Evolutionary conservation across 2,329 filamentous ascomycete genomes (phyloP).

Genomic region (Talaromyces rugulosus): DNA sequence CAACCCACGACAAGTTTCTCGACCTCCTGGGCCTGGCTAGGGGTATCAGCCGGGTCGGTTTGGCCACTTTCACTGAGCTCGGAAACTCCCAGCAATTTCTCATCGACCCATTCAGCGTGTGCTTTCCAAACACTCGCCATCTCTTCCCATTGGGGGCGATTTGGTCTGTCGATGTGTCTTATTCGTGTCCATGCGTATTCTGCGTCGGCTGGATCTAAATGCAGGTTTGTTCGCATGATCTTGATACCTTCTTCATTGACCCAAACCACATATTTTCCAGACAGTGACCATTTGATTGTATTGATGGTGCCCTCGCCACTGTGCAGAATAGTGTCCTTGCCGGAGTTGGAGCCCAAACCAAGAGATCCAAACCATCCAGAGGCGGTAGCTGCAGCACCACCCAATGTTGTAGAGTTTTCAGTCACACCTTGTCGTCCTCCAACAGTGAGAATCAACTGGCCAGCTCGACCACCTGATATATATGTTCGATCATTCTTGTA

Average conservation of each 20-base stretch:
- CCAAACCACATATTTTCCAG: slow-evolving; percentile 90
- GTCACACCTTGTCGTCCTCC: slow-evolving; percentile 76
- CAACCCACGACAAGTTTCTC: slow-evolving; percentile 90
- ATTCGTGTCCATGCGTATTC: slow-evolving; percentile 94
- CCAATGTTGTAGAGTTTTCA: slow-evolving; percentile 79
- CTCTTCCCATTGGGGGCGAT: slow-evolving; percentile 84
- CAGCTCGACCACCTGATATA: slow-evolving; percentile 83
- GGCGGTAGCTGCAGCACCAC: slow-evolving; percentile 67
- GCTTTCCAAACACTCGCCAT: slow-evolving; percentile 97
- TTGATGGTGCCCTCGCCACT: slow-evolving; percentile 88
- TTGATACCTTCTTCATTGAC: slow-evolving; percentile 96
- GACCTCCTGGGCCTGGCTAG: slow-evolving; percentile 38
- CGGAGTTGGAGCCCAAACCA: slow-evolving; percentile 71
- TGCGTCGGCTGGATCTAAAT: slow-evolving; percentile 69
- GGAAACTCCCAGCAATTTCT: slow-evolving; percentile 70
- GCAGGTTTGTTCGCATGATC: slow-evolving; percentile 87
- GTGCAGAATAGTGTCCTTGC: slow-evolving; percentile 82
- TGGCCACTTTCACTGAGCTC: slow-evolving; percentile 44
- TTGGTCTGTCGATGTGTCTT: slow-evolving; percentile 84
- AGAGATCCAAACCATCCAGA: slow-evolving; percentile 89
- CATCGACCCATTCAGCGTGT: slow-evolving; percentile 87
- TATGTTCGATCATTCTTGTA: slow-evolving; percentile 88
- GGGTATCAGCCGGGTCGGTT: slow-evolving; percentile 39
- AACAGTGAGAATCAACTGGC: slow-evolving; percentile 78
- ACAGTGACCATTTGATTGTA: slow-evolving; percentile 90